Conservation (phyloP, 2,329 filamentous ascomycete genomes). For the Verticillium nubilum region DNA sequence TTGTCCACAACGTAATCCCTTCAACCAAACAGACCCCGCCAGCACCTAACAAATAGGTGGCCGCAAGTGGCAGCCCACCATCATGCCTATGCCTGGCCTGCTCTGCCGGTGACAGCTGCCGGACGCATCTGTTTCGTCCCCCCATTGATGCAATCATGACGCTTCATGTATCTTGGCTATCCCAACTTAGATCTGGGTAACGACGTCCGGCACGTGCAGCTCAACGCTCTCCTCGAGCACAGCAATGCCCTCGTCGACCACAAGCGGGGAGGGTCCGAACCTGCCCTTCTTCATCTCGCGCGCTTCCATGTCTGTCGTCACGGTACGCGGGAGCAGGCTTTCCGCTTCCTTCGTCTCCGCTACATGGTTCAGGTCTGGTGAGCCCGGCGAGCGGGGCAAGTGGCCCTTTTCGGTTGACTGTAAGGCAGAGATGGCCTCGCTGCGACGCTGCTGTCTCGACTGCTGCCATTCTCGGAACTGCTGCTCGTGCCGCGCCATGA, state of each 20-base stretch:
- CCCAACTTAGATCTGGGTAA: slow-evolving; percentile 22
- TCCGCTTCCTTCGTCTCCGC: neutral
- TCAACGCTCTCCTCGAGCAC: slow-evolving; percentile 51
- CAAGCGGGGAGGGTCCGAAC: slow-evolving; percentile 34
- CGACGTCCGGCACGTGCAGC: slow-evolving; percentile 36
- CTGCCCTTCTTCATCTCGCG: slow-evolving; percentile 22
- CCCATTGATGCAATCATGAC: neutral
- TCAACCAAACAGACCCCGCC: too few species aligned
- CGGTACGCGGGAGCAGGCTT: neutral
- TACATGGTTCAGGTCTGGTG: neutral
- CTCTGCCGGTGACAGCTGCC: neutral
- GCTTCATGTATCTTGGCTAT: neutral
- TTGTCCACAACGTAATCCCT: too few species aligned
- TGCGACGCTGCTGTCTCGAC: neutral
- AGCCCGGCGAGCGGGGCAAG: slow-evolving; percentile 9
- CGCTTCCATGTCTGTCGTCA: slow-evolving; percentile 20
- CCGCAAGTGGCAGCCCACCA: neutral
- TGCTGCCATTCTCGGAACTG: neutral
- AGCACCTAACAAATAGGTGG: too few species aligned
- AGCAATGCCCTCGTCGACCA: slow-evolving; percentile 47
- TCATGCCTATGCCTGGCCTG: neutral
- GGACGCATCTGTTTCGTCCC: neutral
- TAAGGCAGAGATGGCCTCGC: neutral
- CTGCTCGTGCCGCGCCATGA: neutral
- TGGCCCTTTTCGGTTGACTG: neutral